A percentile compares a stretch with the other conserved stretches of the same genome.
These are phyloP conservation scores for Artemisia annua DNA, from an alignment of 129 eudicot genomes.

Conservation along the genomic window DNA sequence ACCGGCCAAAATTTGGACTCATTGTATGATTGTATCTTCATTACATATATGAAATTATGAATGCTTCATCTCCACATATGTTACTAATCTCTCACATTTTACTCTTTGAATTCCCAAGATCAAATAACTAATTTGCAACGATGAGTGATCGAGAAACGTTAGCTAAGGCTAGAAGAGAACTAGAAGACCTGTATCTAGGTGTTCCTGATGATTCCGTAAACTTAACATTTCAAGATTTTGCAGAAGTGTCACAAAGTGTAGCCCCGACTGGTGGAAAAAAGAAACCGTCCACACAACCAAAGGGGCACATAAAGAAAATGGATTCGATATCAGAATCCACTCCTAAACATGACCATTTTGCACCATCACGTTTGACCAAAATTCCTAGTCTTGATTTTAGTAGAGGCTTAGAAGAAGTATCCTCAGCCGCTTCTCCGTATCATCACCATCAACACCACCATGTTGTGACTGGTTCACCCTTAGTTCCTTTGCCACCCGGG, in stretches of 20 bases:
- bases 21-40: slow-evolving; percentile 5
- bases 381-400: slow-evolving; percentile 77
- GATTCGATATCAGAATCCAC: slow-evolving; percentile 39
- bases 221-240: slow-evolving; percentile 76
- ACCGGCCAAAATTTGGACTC: slow-evolving; percentile 35
- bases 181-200: slow-evolving; percentile 68
- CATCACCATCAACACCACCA: slow-evolving; percentile 20
- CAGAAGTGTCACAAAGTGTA: slow-evolving; percentile 43
- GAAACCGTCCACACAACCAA: neutral
- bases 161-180: slow-evolving; percentile 67
- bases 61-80: slow-evolving; percentile 15
- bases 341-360: slow-evolving; percentile 33
- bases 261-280: slow-evolving; percentile 33
- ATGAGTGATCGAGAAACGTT: slow-evolving; percentile 45
- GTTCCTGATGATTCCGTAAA: slow-evolving; percentile 82
- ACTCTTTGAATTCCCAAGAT: neutral
- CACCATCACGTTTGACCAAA: slow-evolving; percentile 42
- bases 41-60: slow-evolving; percentile 26
- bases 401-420: slow-evolving; percentile 49
- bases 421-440: slow-evolving; percentile 20
- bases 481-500: slow-evolving; percentile 10
- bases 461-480: neutral
- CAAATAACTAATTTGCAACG: neutral
- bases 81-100: slow-evolving; percentile 18
- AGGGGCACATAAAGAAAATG: slow-evolving; percentile 12